A percentile compares a stretch with the other conserved stretches of the same genome.
These are phyloP conservation scores for Oidium heveae DNA, from an alignment of 2,329 filamentous ascomycete species.

Conservation along the genomic window DNA sequence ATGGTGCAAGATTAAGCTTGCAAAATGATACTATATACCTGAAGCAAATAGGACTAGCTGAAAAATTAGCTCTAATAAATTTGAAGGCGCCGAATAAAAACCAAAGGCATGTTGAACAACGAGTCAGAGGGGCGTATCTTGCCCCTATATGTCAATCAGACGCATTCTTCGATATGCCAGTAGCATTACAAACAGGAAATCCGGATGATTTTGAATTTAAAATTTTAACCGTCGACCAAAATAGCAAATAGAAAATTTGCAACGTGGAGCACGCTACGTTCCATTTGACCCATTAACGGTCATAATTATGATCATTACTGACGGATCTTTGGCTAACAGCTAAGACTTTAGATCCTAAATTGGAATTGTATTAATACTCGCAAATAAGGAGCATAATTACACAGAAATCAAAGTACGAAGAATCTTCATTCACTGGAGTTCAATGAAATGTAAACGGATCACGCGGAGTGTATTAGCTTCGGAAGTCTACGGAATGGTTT, in stretches of 20 bases:
- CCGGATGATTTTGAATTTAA: background rate
- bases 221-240: background rate
- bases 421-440: background rate
- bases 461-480: background rate
- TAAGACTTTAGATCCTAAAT: background rate
- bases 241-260: background rate
- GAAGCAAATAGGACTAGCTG: background rate
- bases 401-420: background rate
- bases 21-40: background rate
- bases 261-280: background rate
- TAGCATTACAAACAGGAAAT: background rate
- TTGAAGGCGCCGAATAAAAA: background rate
- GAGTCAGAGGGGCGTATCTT: background rate
- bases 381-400: background rate
- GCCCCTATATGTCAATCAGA: background rate
- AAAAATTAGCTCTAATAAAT: background rate
- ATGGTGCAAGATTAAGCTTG: background rate
- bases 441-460: background rate
- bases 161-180: background rate
- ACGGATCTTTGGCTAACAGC: background rate
- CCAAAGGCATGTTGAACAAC: background rate
- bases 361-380: background rate
- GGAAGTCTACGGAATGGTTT: too few relatives aligned
- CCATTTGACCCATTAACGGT: background rate
- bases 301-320: background rate